Conservation (phyloP, 345 rosid species). For the Eucalyptus albens region DNA sequence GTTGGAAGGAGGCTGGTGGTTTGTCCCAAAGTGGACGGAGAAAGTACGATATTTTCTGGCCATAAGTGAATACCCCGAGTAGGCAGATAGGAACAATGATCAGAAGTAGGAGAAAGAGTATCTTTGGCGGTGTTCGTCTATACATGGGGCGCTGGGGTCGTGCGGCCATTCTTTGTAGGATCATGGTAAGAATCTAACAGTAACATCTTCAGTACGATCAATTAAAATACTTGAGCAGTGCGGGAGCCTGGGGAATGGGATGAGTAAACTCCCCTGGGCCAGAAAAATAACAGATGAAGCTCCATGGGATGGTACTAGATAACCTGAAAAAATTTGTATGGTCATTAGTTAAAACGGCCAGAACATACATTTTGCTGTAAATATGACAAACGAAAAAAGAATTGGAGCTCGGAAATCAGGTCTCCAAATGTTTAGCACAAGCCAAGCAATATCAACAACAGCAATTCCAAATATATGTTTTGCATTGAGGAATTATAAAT, state of each 20-base stretch:
- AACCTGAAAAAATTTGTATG: background rate
- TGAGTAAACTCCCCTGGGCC: background rate
- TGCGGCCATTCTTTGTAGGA: conserved; percentile 26
- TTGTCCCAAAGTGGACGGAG: conserved; percentile 90
- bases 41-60: conserved; percentile 42
- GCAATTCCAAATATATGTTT: background rate
- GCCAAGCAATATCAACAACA: background rate
- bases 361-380: background rate
- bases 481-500: background rate
- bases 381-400: background rate
- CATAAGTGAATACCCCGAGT: conserved; percentile 28
- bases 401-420: background rate
- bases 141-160: conserved; percentile 10
- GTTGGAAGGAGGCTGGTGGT: conserved; percentile 61
- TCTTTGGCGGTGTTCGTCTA: conserved; percentile 26
- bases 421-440: background rate
- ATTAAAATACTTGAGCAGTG: background rate
- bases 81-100: conserved; percentile 39
- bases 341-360: background rate
- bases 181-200: conserved; percentile 1
- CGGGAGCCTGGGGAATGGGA: background rate
- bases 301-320: background rate
- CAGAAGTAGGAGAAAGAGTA: conserved; percentile 13
- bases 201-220: background rate
- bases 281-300: background rate